phyloP scores from a whole-genome alignment of 805 yeast genomes.

The Ogataea trehalophila region DNA sequence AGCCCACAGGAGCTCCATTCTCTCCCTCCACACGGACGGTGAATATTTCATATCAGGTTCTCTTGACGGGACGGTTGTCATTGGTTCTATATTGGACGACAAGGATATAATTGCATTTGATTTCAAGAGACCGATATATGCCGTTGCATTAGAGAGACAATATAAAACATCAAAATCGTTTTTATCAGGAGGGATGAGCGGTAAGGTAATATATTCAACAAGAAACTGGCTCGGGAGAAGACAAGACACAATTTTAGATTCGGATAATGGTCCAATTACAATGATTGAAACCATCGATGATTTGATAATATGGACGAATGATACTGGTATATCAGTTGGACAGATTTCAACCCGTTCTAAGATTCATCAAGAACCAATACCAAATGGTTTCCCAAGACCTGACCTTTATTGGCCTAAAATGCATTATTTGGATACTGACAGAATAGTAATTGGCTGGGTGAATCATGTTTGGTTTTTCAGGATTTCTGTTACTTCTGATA shows the following conservation, averaged over 20 bases:
- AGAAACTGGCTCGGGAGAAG: conserved; percentile 87
- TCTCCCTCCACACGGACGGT: conserved; percentile 72
- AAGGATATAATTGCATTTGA: conserved; percentile 69
- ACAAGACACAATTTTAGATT: conserved; percentile 58
- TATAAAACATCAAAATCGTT: conserved; percentile 61
- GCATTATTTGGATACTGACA: conserved; percentile 56
- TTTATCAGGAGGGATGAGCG: conserved; percentile 86
- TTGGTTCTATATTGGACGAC: conserved; percentile 63
- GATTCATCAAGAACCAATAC: conserved; percentile 51
- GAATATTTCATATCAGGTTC: conserved; percentile 79
- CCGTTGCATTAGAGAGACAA: conserved; percentile 74
- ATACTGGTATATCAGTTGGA: conserved; percentile 66
- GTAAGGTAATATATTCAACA: conserved; percentile 69
- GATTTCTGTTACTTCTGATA: conserved; percentile 6
- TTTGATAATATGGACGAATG: conserved; percentile 78
- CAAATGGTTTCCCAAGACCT: conserved; percentile 54
- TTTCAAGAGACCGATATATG: conserved; percentile 82
- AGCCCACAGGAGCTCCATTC: conserved; percentile 81
- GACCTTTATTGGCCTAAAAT: conserved; percentile 84
- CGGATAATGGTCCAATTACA: conserved; percentile 65
- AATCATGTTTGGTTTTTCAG: conserved; percentile 62
- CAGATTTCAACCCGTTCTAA: conserved; percentile 48
- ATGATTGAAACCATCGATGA: conserved; percentile 60
- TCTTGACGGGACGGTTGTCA: conserved; percentile 88
- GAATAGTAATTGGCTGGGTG: conserved; percentile 80